These are phyloP conservation scores for Nemania abortiva DNA, from an alignment of 2,329 filamentous ascomycete species.

Conservation along the genomic window DNA sequence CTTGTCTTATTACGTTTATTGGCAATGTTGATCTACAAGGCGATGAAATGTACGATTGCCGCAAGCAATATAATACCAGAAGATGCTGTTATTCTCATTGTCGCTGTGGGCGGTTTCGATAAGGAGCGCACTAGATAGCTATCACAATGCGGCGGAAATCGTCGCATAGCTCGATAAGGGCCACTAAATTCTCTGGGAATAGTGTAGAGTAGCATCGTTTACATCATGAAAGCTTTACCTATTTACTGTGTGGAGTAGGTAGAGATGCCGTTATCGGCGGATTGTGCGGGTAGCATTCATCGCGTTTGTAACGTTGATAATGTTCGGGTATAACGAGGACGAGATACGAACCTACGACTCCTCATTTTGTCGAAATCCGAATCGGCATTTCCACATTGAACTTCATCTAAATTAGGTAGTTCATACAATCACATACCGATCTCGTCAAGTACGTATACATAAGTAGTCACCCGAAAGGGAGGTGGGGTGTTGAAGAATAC, in stretches of 20 bases:
- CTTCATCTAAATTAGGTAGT: neutral
- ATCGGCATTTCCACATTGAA: no score
- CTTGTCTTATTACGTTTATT: neutral
- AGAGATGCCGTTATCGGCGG: slow-evolving; percentile 4
- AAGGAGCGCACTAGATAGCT: neutral
- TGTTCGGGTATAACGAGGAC: no score
- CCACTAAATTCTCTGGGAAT: neutral
- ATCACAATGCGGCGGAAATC: neutral
- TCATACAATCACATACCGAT: neutral
- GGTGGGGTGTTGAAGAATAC: neutral
- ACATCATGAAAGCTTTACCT: neutral
- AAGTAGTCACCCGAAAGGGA: neutral
- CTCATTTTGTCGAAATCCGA: no score
- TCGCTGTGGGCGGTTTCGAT: neutral
- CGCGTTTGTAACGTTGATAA: no score
- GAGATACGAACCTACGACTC: no score
- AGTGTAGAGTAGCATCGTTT: slow-evolving; percentile 2
- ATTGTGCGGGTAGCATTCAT: neutral
- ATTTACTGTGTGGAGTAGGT: neutral
- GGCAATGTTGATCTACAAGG: neutral
- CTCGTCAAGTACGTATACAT: neutral
- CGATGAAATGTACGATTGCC: neutral
- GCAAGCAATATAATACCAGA: neutral
- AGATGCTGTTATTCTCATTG: neutral
- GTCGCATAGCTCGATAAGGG: neutral